These are phyloP conservation scores for Rhododendron ferrugineum DNA, from an alignment of 148 eudicot species.

Conservation along the genomic window DNA sequence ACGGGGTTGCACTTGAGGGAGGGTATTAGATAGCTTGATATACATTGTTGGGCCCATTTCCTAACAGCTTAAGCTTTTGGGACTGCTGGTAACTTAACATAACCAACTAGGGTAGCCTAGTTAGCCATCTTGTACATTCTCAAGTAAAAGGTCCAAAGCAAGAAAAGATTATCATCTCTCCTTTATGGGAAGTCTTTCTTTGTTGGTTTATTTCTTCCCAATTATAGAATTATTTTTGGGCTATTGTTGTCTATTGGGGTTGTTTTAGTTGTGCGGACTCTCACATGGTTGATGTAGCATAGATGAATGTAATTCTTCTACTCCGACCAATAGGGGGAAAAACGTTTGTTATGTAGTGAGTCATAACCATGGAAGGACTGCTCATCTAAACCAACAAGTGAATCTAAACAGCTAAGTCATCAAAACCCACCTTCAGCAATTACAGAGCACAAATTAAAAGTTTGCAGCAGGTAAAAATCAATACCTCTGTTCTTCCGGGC, in stretches of 20 bases:
- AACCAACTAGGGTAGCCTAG: background rate
- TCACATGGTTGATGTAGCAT: background rate
- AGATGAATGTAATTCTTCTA: background rate
- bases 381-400: background rate
- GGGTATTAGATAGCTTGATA: too few relatives aligned
- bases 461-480: constrained; percentile 1
- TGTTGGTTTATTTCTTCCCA: background rate
- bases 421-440: background rate
- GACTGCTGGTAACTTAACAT: too few relatives aligned
- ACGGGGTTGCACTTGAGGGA: too few relatives aligned
- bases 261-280: background rate
- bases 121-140: background rate
- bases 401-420: background rate
- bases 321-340: background rate
- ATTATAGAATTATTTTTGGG: background rate
- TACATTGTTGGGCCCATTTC: too few relatives aligned
- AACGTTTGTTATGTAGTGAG: background rate
- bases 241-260: background rate
- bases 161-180: background rate
- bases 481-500: constrained; percentile 77
- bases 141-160: background rate
- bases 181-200: background rate
- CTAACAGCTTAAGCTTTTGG: too few relatives aligned
- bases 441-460: background rate
- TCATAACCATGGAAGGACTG: background rate